Base-by-base conservation (phyloP, 2,329 filamentous ascomycete genomes). In the Blastomyces percursus region DNA sequence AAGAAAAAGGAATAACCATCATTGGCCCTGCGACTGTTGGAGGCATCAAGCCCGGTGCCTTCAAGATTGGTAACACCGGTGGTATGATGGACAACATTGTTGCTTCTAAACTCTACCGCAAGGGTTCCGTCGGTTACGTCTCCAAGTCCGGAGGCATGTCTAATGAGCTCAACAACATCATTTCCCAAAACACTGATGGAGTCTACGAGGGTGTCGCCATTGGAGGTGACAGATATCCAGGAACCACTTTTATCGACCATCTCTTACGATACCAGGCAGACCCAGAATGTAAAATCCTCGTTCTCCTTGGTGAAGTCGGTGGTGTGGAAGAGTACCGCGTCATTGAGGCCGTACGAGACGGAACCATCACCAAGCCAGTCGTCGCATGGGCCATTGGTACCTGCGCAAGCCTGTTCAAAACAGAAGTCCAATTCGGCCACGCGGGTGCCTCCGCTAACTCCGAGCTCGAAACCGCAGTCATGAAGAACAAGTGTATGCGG, bases 51-150 rank as follows among this genome's bases (percentile, higher is more conserved):
- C 94, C 94, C 66, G 94, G 94, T 78, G 90, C 90, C 77, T 99
- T 93, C 89, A 99, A 97, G 86, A 99, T 99, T 69, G 94, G 94
- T 78, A 99, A 99, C 86, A 99, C 94, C 73, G 94, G 94, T 85
- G 94, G 94, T 80, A 99, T 99, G 94, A 99, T 99, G 94, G 94
- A 99, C 86, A 99, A 99, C 86, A 99, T 99, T 73, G 94, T 99
- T 68, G 91, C 94, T 71, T 97, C 94, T 77, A 99, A 99, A 87
- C 90, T 99, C 66, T 99, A 99, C 87, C 93, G 94, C 80, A 94
- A 94, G 82, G 94, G 94, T 72, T 97, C 94, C 71, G 92, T 99
- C 69, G 94, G 91, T 72, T 99, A 99, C 80, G 94, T 99, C 79
- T 97, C 93, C 84, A 99, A 99, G 85, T 99, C 94, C 64, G 94